Conservation (phyloP, 2,329 filamentous ascomycete species). For the Ascocoryne sarcoides region DNA sequence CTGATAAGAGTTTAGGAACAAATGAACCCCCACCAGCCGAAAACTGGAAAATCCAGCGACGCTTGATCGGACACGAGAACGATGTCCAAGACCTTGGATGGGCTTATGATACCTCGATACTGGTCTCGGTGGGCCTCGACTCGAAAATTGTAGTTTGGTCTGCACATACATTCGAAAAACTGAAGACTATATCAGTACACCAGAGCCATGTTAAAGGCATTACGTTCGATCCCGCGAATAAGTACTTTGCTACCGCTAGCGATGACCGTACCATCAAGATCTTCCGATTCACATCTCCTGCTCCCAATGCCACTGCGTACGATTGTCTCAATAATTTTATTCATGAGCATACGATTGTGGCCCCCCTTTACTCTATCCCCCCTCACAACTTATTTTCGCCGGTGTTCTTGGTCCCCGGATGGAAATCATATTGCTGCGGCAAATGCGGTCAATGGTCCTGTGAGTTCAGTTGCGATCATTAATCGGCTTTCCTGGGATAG, state of each 20-base stretch:
- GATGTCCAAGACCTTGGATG: slow-evolving; percentile 97
- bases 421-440: slow-evolving; percentile 94
- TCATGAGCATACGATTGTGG: slow-evolving; percentile 81
- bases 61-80: slow-evolving; percentile 93
- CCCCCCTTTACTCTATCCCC: slow-evolving; percentile 86
- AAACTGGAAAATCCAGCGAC: slow-evolving; percentile 94
- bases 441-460: slow-evolving; percentile 93
- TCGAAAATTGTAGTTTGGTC: slow-evolving; percentile 99
- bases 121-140: slow-evolving; percentile 92
- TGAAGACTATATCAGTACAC: slow-evolving; percentile 87
- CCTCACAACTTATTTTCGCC: slow-evolving; percentile 89
- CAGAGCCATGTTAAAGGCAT: slow-evolving; percentile 98
- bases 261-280: slow-evolving; percentile 96
- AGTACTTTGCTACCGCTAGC: slow-evolving; percentile 96
- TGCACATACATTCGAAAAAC: slow-evolving; percentile 93
- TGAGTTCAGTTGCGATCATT: slow-evolving; percentile 94
- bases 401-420: slow-evolving; percentile 96
- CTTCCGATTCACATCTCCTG: slow-evolving; percentile 85
- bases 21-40: slow-evolving; percentile 90
- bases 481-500: slow-evolving; percentile 88
- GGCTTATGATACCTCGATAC: slow-evolving; percentile 90
- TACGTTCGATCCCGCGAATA: slow-evolving; percentile 96
- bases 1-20: slow-evolving; percentile 39
- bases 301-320: slow-evolving; percentile 84
- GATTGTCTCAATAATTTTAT: slow-evolving; percentile 97